Evolutionary conservation across 352 stramenopile genomes (phyloP), one percentile per base, ranked within the genome.

Genomic region (Peronospora destructor): DNA sequence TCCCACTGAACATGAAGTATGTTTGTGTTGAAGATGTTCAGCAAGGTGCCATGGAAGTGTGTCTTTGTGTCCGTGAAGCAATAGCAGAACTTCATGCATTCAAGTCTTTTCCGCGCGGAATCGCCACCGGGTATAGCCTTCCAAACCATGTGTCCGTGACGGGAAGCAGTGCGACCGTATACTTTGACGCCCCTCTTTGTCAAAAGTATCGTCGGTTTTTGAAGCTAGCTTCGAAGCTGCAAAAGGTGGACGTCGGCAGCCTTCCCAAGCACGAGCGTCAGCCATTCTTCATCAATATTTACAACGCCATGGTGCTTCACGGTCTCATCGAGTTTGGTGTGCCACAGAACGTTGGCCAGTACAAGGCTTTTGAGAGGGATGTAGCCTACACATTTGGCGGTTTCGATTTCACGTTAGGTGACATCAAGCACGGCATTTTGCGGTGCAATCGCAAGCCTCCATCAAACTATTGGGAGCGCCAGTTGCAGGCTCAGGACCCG

Each of bases 201-300:
- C 64, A 66, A 13, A 67, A 83, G 38, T 93, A 90, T 60, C 83
- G 83, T 28, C 62, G 66, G 13, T 93, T 93, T 53, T 41, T 91
- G 36, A 87, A 88, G 53, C 45, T 85, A 12, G 56, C 70, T 10
- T 68, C 74, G 3, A 71, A 73, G 40, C 40, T 94, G 23, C 81
- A 91, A 56, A 73, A 70, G 17, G 58, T 90, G 25, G 79, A 91
- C 43, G 71, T 94, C n/a, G 55, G 62, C 9, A 73, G 64, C 35
- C 53, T 94, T 14, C 75, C 81, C 8, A 91, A 90, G 59, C 79
- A 91, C 50, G 83, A 91, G 37, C 80, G 81, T 4, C 83, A 91
- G 46, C 74, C 81, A 1, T 94, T 94, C 47, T 94, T 94, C 47
- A 91, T 94, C 73, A 94, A 94, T 64, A 68, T 91, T 42, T 91